Conservation (phyloP, 2,329 filamentous ascomycete genomes). For the Xenosphaeropsis pyriputrescens region DNA sequence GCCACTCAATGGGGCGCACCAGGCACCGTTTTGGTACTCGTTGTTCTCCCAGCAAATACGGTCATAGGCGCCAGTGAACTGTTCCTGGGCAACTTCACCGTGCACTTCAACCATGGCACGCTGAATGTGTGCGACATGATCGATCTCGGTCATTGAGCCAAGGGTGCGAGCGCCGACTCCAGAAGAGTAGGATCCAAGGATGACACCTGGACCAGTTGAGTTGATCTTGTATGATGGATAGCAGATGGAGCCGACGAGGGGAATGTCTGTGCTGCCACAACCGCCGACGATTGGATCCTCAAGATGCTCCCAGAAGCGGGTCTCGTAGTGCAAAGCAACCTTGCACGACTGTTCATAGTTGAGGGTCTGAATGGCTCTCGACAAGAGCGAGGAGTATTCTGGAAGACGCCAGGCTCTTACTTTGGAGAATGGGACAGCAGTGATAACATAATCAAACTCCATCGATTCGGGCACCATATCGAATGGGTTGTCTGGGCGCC, state of each 20-base stretch:
- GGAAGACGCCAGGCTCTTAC: not conserved
- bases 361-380: slow-evolving; percentile 29
- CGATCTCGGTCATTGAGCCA: slow-evolving; percentile 32
- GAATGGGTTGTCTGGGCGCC: slow-evolving; percentile 26
- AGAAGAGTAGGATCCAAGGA: slow-evolving; percentile 43
- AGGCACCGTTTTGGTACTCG: slow-evolving; percentile 44
- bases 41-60: slow-evolving; percentile 52
- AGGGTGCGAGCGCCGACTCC: slow-evolving; percentile 26
- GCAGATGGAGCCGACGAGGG: slow-evolving; percentile 45
- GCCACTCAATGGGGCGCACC: slow-evolving; percentile 43
- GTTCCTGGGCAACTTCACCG: slow-evolving; percentile 38
- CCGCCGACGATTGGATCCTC: slow-evolving; percentile 25
- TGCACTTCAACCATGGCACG: slow-evolving; percentile 56
- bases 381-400: slow-evolving; percentile 22
- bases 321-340: slow-evolving; percentile 51
- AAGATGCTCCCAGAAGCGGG: slow-evolving; percentile 40
- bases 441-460: slow-evolving; percentile 12
- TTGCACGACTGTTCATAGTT: slow-evolving; percentile 31
- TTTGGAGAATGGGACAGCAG: slow-evolving; percentile 3
- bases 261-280: slow-evolving; percentile 41
- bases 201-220: slow-evolving; percentile 42
- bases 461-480: slow-evolving; percentile 3
- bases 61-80: slow-evolving; percentile 51
- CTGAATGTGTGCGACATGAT: slow-evolving; percentile 48
- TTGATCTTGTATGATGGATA: slow-evolving; percentile 56